phyloP scores from a whole-genome alignment of 495 filamentous ascomycete species.

The Achaetomiella virescens region DNA sequence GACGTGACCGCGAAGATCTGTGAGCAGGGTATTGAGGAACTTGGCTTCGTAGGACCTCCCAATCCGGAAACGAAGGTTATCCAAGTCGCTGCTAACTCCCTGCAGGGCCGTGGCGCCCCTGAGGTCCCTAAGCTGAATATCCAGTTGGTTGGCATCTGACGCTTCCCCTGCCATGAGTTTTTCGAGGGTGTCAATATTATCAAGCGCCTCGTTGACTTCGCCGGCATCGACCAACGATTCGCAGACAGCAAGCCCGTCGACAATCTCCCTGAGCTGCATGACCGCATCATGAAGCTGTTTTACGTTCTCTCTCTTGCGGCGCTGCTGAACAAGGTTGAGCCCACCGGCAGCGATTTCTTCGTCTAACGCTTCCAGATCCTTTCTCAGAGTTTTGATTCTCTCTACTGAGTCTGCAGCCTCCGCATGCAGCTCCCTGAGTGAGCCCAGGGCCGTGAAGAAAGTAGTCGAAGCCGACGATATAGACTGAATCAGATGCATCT shows the following conservation, averaged over 20 bases:
- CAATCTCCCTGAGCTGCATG: conserved; percentile 71
- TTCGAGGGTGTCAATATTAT: conserved; percentile 69
- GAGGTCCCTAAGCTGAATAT: conserved; percentile 56
- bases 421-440: conserved; percentile 79
- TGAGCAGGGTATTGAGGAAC: conserved; percentile 71
- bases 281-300: conserved; percentile 75
- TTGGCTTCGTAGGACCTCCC: conserved; percentile 79
- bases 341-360: conserved; percentile 82
- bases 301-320: conserved; percentile 76
- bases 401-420: conserved; percentile 90
- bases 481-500: conserved; percentile 92
- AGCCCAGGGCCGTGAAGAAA: conserved; percentile 93
- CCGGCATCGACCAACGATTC: conserved; percentile 77
- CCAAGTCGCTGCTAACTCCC: conserved; percentile 69
- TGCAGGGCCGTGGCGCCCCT: conserved; percentile 72
- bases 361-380: conserved; percentile 74
- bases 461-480: conserved; percentile 92
- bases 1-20: conserved; percentile 78
- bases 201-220: conserved; percentile 70
- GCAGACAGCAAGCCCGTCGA: conserved; percentile 67
- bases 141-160: conserved; percentile 12
- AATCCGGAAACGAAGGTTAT: conserved; percentile 67
- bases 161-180: conserved; percentile 66
- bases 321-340: conserved; percentile 76
- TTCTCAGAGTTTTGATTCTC: conserved; percentile 73